A percentile compares a stretch with the other conserved stretches of the same genome.
These are phyloP conservation scores for Henckelia pumila DNA, from an alignment of 257 asterid genomes.

Conservation along the genomic window DNA sequence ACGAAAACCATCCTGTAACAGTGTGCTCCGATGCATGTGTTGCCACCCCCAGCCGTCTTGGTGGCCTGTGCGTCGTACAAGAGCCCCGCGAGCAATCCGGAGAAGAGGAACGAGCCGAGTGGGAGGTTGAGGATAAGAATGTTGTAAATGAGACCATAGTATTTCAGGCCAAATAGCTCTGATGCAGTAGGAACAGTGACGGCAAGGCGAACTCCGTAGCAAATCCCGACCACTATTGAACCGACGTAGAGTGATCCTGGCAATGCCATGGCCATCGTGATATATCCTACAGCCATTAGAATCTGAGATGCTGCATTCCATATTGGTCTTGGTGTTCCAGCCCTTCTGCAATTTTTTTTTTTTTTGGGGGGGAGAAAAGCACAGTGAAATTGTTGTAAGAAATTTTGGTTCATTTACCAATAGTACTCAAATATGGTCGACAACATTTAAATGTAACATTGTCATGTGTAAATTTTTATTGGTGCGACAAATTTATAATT, in stretches of 20 bases:
- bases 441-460: too few relatives aligned
- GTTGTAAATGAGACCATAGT: slow-evolving; percentile 69
- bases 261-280: slow-evolving; percentile 58
- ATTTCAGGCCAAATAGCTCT: slow-evolving; percentile 75
- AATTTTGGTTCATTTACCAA: too few relatives aligned
- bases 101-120: slow-evolving; percentile 69
- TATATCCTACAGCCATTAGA: slow-evolving; percentile 63
- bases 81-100: slow-evolving; percentile 70
- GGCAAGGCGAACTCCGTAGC: slow-evolving; percentile 66
- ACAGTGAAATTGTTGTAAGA: too few relatives aligned
- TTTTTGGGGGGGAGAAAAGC: too few relatives aligned
- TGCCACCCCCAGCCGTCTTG: slow-evolving; percentile 48
- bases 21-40: slow-evolving; percentile 61
- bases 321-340: slow-evolving; percentile 67
- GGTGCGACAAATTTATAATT: too few relatives aligned
- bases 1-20: slow-evolving; percentile 63
- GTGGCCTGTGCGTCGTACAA: slow-evolving; percentile 61
- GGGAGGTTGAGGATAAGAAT: slow-evolving; percentile 69
- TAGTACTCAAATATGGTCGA: too few relatives aligned
- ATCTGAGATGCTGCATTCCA: slow-evolving; percentile 76
- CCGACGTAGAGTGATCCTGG: slow-evolving; percentile 71
- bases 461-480: too few relatives aligned
- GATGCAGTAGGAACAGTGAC: slow-evolving; percentile 63
- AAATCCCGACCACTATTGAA: slow-evolving; percentile 60
- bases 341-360: slow-evolving; percentile 38